phyloP scores from a whole-genome alignment of 2,329 filamentous ascomycete species.

The Verticillium klebahnii region DNA sequence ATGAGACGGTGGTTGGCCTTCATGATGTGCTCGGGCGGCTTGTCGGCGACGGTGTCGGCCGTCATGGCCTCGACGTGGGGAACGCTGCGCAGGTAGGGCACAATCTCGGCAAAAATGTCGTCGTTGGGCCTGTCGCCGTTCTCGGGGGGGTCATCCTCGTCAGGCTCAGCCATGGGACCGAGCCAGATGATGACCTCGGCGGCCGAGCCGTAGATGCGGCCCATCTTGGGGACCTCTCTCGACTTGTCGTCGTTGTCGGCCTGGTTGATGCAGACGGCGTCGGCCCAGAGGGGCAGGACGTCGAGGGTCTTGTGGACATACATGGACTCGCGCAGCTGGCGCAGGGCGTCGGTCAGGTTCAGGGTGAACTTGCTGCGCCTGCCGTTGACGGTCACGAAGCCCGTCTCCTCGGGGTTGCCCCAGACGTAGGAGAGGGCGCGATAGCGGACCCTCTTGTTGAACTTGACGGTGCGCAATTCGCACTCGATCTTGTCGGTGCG shows the following conservation, averaged over 20 bases:
- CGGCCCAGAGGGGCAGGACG: conserved; percentile 24
- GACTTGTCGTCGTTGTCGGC: conserved; percentile 5
- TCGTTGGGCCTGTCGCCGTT: background rate
- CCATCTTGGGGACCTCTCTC: conserved; percentile 6
- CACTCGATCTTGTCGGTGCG: background rate
- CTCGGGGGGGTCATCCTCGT: background rate
- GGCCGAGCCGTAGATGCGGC: conserved; percentile 3
- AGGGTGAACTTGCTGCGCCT: conserved; percentile 20
- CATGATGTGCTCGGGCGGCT: background rate
- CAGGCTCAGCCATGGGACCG: background rate
- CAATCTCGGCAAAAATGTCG: background rate
- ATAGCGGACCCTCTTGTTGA: conserved; percentile 3
- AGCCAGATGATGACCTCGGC: conserved; percentile 6
- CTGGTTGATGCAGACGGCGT: conserved; percentile 25
- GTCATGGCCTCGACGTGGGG: background rate
- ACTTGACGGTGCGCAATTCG: background rate
- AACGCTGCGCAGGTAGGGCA: background rate
- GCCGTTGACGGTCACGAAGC: conserved; percentile 11
- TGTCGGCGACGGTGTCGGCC: background rate
- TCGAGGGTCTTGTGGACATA: conserved; percentile 15
- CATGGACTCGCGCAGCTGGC: conserved; percentile 17
- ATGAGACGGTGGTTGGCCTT: background rate
- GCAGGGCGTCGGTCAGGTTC: conserved; percentile 24
- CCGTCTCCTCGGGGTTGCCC: conserved; percentile 6
- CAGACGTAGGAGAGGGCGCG: conserved; percentile 16